Percentiles rank a stretch among this genome's conserved stretches.
Conservation (phyloP, 768 basidiomycete genomes). For the Tricholoma matsutake region DNA sequence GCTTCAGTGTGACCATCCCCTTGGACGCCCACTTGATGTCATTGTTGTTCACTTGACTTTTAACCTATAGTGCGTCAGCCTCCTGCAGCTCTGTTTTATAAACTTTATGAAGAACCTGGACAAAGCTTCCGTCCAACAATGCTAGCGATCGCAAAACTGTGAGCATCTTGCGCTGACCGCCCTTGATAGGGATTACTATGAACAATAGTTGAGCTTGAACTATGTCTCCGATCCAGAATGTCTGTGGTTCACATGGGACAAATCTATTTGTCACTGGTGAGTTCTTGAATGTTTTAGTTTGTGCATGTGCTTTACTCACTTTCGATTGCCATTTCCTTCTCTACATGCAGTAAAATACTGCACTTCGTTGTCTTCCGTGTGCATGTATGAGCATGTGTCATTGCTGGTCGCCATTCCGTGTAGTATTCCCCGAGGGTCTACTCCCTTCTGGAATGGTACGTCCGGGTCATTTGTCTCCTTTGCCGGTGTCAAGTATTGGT, state of each 20-base stretch:
- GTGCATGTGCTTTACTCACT: neutral
- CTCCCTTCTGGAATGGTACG: conserved; percentile 1
- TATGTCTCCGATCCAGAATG: neutral
- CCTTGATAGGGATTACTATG: neutral
- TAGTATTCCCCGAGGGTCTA: conserved; percentile 6
- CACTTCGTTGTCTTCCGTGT: conserved; percentile 15
- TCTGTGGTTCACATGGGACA: neutral
- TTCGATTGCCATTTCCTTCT: neutral
- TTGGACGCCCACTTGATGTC: no score
- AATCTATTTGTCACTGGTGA: neutral
- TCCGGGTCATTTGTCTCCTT: neutral
- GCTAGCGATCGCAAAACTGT: neutral
- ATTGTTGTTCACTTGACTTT: no score
- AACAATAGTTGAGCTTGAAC: neutral
- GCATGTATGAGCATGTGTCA: neutral
- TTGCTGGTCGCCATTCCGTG: neutral
- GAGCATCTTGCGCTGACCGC: neutral
- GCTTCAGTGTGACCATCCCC: no score
- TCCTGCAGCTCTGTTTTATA: no score
- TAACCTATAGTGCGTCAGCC: no score
- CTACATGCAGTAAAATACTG: neutral
- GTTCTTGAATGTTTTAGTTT: neutral
- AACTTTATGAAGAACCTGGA: neutral
- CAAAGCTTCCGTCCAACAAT: neutral
- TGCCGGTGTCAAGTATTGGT: conserved; percentile 9